phyloP scores from a whole-genome alignment of 257 asterid species.

The Ophiorrhiza pumila region DNA sequence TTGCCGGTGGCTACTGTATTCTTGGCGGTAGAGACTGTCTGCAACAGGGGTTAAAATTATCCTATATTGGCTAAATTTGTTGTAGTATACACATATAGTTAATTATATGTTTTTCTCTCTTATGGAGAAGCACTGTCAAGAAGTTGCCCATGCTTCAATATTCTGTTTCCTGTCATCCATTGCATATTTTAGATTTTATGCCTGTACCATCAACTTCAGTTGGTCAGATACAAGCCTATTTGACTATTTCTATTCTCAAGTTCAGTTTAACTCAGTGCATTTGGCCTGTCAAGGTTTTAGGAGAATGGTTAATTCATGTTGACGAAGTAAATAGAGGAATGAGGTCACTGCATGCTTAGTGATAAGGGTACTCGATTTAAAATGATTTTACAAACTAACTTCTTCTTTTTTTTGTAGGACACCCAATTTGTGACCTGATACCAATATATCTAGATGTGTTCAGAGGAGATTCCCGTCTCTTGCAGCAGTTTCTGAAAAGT shows the following conservation, averaged over 20 bases:
- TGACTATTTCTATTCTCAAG: neutral
- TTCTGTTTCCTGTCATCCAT: neutral
- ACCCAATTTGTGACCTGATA: conserved; percentile 78
- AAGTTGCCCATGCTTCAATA: neutral
- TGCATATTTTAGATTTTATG: neutral
- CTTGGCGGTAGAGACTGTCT: neutral
- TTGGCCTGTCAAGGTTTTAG: no score
- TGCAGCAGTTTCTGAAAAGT: conserved; percentile 68
- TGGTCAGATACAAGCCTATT: neutral
- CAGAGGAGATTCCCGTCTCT: conserved; percentile 68
- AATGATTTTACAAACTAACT: conserved; percentile 9
- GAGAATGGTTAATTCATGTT: neutral
- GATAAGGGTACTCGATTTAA: no score
- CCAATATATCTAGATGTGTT: conserved; percentile 79
- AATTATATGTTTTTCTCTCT: no score
- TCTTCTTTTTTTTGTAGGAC: conserved; percentile 49
- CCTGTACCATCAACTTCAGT: neutral
- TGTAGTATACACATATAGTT: neutral
- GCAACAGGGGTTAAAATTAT: neutral
- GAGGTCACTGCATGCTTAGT: neutral
- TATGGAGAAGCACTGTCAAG: neutral
- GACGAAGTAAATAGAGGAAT: neutral
- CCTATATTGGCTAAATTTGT: neutral
- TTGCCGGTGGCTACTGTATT: neutral
- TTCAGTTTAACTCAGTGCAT: no score